phyloP scores from a whole-genome alignment of 495 filamentous ascomycete genomes.

The Annulohypoxylon maeteangense region DNA sequence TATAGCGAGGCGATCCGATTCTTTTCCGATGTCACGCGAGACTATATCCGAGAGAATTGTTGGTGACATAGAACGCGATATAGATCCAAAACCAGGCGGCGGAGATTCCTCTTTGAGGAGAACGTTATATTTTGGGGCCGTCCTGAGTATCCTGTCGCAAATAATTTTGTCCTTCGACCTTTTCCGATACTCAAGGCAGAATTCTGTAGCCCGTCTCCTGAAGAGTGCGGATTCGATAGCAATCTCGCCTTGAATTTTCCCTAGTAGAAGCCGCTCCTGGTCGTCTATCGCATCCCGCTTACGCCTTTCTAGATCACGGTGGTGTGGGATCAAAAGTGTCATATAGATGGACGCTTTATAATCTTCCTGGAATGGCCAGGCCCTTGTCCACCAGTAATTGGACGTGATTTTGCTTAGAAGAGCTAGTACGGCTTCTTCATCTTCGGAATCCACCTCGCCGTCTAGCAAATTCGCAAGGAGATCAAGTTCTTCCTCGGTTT shows the following conservation, averaged over 20 bases:
- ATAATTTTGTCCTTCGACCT: constrained; percentile 21
- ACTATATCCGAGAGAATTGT: constrained; percentile 43
- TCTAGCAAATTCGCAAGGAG: constrained; percentile 38
- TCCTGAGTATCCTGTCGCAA: constrained; percentile 42
- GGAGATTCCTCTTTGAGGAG: constrained; percentile 39
- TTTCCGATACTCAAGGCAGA: constrained; percentile 45
- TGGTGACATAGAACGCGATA: constrained; percentile 48
- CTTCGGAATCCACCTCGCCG: constrained; percentile 31
- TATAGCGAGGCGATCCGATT: constrained; percentile 48
- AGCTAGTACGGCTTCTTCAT: constrained; percentile 38
- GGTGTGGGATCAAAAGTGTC: constrained; percentile 46
- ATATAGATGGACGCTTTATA: constrained; percentile 46
- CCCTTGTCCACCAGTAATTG: constrained; percentile 48
- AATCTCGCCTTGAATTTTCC: constrained; percentile 46
- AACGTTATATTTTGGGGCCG: constrained; percentile 45
- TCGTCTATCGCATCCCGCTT: constrained; percentile 30
- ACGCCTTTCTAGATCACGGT: constrained; percentile 34
- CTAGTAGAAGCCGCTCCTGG: constrained; percentile 31
- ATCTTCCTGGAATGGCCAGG: constrained; percentile 51
- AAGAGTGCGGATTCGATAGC: constrained; percentile 47
- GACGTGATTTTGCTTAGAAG: constrained; percentile 45
- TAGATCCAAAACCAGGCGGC: not conserved
- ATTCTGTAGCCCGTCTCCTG: constrained; percentile 38
- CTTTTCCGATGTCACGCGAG: constrained; percentile 31
- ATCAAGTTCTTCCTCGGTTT: constrained; percentile 41